Conservation (phyloP, 176 grass and related monocot genomes). For the Stipa capillata region DNA sequence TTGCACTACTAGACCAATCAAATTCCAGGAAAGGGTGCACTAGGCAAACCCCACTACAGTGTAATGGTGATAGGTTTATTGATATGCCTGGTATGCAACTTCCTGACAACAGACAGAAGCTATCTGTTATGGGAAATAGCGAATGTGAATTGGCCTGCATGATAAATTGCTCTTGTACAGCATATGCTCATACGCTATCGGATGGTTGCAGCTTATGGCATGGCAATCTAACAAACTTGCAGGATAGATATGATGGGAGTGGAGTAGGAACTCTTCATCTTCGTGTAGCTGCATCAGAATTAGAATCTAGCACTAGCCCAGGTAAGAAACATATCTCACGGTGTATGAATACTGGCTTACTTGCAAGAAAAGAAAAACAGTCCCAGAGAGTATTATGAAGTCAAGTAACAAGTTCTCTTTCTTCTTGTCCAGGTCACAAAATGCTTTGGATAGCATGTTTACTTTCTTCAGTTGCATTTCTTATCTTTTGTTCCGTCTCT, state of each 20-base stretch:
- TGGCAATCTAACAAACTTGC: constrained; percentile 27
- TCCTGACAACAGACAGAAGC: background rate
- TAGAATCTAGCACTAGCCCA: background rate
- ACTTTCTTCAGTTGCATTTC: background rate
- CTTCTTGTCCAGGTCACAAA: constrained; percentile 16
- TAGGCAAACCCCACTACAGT: background rate
- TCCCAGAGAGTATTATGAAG: background rate
- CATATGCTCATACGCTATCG: constrained; percentile 12
- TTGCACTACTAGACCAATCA: background rate
- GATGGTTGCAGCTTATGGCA: constrained; percentile 28
- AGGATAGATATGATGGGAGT: background rate
- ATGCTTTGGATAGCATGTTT: constrained; percentile 12
- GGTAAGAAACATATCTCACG: background rate
- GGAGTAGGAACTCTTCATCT: constrained; percentile 8
- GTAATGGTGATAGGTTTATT: constrained; percentile 28
- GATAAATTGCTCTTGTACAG: constrained; percentile 22
- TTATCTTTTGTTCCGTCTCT: constrained; percentile 9
- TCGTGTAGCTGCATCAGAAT: constrained; percentile 37
- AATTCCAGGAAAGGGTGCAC: constrained; percentile 6
- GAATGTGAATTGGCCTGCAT: constrained; percentile 26
- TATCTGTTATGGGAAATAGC: background rate
- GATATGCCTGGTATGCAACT: background rate
- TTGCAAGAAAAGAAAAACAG: background rate
- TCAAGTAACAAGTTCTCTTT: constrained; percentile 4
- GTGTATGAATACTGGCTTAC: background rate